phyloP scores from a whole-genome alignment of 129 eudicot genomes.

The Helianthus annuus region DNA sequence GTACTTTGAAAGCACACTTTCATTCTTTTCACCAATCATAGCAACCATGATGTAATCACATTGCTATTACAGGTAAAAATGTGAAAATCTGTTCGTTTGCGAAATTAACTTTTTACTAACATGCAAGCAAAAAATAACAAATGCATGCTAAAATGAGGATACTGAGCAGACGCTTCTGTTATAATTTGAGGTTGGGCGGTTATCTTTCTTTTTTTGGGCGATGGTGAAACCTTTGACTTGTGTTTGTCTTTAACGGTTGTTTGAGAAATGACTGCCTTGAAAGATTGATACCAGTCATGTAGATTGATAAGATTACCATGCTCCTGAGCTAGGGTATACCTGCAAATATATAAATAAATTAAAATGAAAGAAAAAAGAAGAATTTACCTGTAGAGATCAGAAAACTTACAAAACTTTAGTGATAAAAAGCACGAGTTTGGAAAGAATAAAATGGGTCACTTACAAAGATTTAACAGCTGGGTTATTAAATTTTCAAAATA shows the following conservation, averaged over 20 bases:
- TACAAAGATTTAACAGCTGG: too few species aligned
- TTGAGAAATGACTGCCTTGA: conserved; percentile 47
- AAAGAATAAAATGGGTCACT: background rate
- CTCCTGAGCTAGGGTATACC: conserved; percentile 92
- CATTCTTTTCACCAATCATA: too few species aligned
- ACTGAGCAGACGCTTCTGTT: conserved; percentile 75
- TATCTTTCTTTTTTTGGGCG: conserved; percentile 70
- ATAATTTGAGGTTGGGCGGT: conserved; percentile 38
- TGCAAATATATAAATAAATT: conserved; percentile 17
- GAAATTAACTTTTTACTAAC: background rate
- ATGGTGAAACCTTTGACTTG: conserved; percentile 56
- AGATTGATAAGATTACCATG: conserved; percentile 92
- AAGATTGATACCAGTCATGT: conserved; percentile 88
- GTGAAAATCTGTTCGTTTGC: background rate
- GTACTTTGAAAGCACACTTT: too few species aligned
- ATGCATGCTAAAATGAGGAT: conserved; percentile 46
- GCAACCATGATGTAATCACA: too few species aligned
- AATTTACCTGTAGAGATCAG: background rate
- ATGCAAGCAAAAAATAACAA: conserved; percentile 11
- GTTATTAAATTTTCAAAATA: too few species aligned
- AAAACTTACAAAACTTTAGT: background rate
- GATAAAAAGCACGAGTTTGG: background rate
- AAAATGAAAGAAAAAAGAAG: too few species aligned
- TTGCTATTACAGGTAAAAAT: background rate
- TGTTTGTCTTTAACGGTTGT: conserved; percentile 35